Conservation (phyloP, 257 asterid species). For the Penstemon newberryi region DNA sequence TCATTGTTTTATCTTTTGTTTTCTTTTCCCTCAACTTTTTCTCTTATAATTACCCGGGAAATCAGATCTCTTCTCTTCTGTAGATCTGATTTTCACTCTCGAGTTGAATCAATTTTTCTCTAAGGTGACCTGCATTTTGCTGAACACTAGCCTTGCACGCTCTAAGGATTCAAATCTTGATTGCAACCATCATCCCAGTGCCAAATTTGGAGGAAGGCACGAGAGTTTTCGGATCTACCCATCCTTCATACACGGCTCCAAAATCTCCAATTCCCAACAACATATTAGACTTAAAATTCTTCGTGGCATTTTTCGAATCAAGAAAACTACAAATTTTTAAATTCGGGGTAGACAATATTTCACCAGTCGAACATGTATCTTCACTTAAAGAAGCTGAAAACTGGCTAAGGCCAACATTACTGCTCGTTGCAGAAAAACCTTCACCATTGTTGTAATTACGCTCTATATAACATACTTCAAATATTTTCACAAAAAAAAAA, state of each 20-base stretch:
- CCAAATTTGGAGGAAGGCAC: conserved; percentile 39
- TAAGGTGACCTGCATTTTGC: too few species aligned
- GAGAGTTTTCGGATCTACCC: conserved; percentile 54
- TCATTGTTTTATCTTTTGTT: too few species aligned
- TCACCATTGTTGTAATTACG: conserved; percentile 43
- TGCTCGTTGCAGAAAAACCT: conserved; percentile 41
- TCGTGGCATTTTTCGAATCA: conserved; percentile 51
- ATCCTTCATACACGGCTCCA: conserved; percentile 58
- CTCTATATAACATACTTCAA: conserved; percentile 36
- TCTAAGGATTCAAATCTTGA: conserved; percentile 53
- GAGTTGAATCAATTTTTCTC: too few species aligned
- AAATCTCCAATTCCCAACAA: conserved; percentile 60
- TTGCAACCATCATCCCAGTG: conserved; percentile 50
- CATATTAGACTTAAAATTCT: conserved; percentile 48
- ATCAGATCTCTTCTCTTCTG: too few species aligned
- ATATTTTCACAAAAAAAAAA: too few species aligned
- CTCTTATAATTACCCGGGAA: too few species aligned
- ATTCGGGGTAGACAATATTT: conserved; percentile 39
- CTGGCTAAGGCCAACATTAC: conserved; percentile 42
- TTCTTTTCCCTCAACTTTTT: too few species aligned
- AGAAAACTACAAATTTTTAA: conserved; percentile 41
- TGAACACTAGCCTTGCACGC: conserved; percentile 41
- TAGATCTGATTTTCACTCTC: too few species aligned
- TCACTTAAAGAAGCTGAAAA: conserved; percentile 45
- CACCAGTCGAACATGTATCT: conserved; percentile 36